Evolutionary conservation across 2,329 filamentous ascomycete genomes (phyloP).

Genomic region (Penicillium frequentans): DNA sequence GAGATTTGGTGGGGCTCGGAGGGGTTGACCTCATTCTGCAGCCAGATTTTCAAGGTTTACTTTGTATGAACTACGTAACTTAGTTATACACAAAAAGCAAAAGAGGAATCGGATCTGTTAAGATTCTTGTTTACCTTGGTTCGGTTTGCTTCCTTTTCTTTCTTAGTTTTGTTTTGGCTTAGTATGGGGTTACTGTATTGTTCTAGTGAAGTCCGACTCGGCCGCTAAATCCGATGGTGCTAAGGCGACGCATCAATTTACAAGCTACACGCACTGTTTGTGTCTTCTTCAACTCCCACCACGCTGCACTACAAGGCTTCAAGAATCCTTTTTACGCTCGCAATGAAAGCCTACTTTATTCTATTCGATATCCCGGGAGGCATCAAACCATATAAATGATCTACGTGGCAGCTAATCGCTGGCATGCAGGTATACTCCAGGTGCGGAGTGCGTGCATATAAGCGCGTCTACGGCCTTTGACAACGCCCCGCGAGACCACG

Average conservation of each 20-base stretch:
- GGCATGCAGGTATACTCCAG: neutral
- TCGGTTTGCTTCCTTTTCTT: neutral
- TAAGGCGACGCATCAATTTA: neutral
- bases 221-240: neutral
- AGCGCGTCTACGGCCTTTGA: neutral
- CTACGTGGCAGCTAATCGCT: neutral
- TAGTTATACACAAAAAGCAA: neutral
- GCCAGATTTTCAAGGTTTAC: neutral
- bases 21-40: conserved; percentile 19
- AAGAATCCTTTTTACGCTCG: too few relatives aligned
- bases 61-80: neutral
- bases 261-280: neutral
- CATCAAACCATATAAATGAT: too few relatives aligned
- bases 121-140: neutral
- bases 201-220: neutral
- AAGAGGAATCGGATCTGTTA: too few relatives aligned
- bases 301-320: too few relatives aligned
- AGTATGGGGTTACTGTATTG: neutral
- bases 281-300: too few relatives aligned
- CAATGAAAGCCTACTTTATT: too few relatives aligned
- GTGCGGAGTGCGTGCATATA: neutral
- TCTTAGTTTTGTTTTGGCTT: neutral
- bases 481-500: conserved; percentile 17
- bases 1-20: conserved; percentile 14
- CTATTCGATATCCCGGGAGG: too few relatives aligned